Conservation (phyloP, 768 basidiomycete genomes). For the Boletus subcaerulescens region DNA sequence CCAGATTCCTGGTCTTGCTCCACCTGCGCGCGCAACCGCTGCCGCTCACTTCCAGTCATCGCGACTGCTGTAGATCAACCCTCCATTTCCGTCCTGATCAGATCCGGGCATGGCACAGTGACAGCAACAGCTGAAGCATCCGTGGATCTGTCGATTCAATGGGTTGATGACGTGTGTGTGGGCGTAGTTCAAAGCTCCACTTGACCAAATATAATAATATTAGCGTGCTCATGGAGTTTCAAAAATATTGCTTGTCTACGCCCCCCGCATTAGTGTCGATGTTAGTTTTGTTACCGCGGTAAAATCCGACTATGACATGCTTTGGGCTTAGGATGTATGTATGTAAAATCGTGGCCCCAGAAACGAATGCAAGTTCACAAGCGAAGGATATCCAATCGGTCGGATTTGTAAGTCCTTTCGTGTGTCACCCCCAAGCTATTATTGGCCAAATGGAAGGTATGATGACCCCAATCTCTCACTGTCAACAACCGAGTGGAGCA, state of each 20-base stretch:
- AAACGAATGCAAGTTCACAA: not conserved
- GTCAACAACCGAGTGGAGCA: slow-evolving; percentile 23
- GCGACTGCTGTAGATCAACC: not conserved
- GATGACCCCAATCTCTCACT: not conserved
- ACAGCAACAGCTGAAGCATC: not conserved
- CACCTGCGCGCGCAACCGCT: slow-evolving; percentile 22
- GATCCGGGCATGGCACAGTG: not conserved
- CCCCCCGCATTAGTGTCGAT: too few relatives aligned
- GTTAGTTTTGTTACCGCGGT: not conserved
- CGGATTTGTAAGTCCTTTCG: not conserved
- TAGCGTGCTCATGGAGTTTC: not conserved
- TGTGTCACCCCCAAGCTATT: not conserved
- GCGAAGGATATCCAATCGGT: not conserved
- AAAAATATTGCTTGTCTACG: slow-evolving; percentile 1
- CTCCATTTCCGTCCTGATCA: not conserved
- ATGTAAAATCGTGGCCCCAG: not conserved
- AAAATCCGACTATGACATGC: too few relatives aligned
- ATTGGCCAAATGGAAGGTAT: slow-evolving; percentile 5
- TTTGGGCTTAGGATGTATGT: not conserved
- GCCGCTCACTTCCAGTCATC: slow-evolving; percentile 8
- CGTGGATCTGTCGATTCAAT: not conserved
- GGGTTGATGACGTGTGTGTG: not conserved
- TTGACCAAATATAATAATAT: slow-evolving; percentile 1
- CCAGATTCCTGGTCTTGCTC: slow-evolving; percentile 24
- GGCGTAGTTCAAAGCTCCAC: slow-evolving; percentile 12